phyloP scores from a whole-genome alignment of 2,329 filamentous ascomycete genomes.

The Coniochaeta pulveracea region DNA sequence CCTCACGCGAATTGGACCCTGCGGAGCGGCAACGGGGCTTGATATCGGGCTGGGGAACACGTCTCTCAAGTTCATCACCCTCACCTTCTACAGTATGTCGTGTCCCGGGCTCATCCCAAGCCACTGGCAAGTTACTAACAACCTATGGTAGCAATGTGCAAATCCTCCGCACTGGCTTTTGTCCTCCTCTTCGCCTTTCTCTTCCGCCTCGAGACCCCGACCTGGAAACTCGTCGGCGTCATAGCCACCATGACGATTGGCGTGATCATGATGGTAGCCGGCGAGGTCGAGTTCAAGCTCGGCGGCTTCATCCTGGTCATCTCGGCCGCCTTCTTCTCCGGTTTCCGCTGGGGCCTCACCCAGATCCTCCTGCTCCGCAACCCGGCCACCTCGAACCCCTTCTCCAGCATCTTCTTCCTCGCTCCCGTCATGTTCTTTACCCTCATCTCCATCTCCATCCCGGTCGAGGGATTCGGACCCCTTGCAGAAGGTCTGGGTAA shows the following conservation, averaged over 20 bases:
- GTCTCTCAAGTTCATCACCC: slow-evolving; percentile 87
- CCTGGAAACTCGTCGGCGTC: slow-evolving; percentile 73
- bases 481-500: slow-evolving; percentile 54
- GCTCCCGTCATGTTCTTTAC: slow-evolving; percentile 91
- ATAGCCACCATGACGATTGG: slow-evolving; percentile 87
- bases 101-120: slow-evolving; percentile 5
- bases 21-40: slow-evolving; percentile 82
- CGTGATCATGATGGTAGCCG: slow-evolving; percentile 96
- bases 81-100: slow-evolving; percentile 82
- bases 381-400: slow-evolving; percentile 90
- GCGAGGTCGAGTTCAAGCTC: slow-evolving; percentile 80
- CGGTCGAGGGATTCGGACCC: slow-evolving; percentile 67
- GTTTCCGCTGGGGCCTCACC: slow-evolving; percentile 96
- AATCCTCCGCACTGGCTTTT: slow-evolving; percentile 91
- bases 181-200: slow-evolving; percentile 91
- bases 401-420: slow-evolving; percentile 95
- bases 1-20: slow-evolving; percentile 80
- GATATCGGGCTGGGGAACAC: slow-evolving; percentile 96
- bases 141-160: slow-evolving; percentile 71
- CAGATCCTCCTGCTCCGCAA: slow-evolving; percentile 92
- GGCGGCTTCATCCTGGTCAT: slow-evolving; percentile 89
- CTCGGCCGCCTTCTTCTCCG: slow-evolving; percentile 85
- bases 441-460: slow-evolving; percentile 68
- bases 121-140: slow-evolving; percentile 12
- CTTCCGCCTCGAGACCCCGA: slow-evolving; percentile 82